Base-by-base conservation (phyloP, 2,329 filamentous ascomycete species). In the Colletotrichum echinochloae region DNA sequence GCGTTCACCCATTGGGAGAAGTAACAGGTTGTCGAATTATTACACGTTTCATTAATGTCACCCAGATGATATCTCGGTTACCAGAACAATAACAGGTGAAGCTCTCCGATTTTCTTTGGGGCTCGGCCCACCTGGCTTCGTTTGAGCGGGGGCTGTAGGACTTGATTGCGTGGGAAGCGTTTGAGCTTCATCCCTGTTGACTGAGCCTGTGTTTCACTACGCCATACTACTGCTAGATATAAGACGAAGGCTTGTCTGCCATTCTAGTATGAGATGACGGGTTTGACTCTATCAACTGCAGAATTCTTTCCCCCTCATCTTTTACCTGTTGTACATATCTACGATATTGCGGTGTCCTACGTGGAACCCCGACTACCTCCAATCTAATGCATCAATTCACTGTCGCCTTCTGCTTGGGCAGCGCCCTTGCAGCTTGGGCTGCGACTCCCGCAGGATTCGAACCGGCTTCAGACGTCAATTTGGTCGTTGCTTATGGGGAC, bases 361-460 rank as follows among this genome's bases (percentile, higher is more conserved):
- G 14, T 18, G 6, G 39, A 16, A 23, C 23, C 14, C 2, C 11
- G 5, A 1, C 16, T 11, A 18, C 9, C 16, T n/a, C 14, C 4
- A 30, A n/a, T n/a, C 18, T 48, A 9, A 68, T 68, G 65, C 52
- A 68, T 37, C 52, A n/a, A 26, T n/a, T 20, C 51, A 44, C 51
- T 28, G 14, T 68, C 44, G 60, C 37, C 44, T 18, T 69, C 52
- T 37, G 59, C 28, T 46, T 69, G 52, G 52, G 66, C 52, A 46
- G 41, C 12, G 66, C 66, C 52, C 52, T 59, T 33, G 60, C 76
- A 18, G 75, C 77, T 18, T 75, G 81, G 30, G 83, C 82, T 7
- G 75, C 75, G 7, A 84, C 83, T 9, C 83, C 83, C 5, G 54
- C 75, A 6, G 81, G 81, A 30, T 85, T 85, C 72, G 66, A 76